Percentiles rank a stretch among this genome's conserved stretches.
Evolutionary conservation across 169 alveolate genomes (phyloP).

Genomic region (Babesia ovis): DNA sequence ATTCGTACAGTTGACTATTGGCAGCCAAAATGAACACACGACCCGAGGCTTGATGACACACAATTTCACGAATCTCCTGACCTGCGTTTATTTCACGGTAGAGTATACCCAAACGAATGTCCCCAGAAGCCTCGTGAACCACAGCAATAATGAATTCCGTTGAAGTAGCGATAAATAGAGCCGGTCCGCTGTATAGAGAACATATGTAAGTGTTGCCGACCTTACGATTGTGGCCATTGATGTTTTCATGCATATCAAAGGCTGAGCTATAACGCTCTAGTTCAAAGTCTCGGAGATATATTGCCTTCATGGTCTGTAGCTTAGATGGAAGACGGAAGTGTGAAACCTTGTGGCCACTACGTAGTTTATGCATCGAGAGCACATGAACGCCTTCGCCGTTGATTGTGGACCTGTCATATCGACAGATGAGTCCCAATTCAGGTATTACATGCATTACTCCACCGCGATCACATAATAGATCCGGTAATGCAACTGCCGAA

Average conservation of each 20-base stretch:
- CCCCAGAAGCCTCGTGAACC: slow-evolving; percentile 4
- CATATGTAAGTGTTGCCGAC: slow-evolving; percentile 4
- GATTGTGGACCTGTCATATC: background rate
- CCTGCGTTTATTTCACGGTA: slow-evolving; percentile 41
- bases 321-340: slow-evolving; percentile 41
- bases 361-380: slow-evolving; percentile 34
- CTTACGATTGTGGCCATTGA: background rate
- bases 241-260: background rate
- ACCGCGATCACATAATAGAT: slow-evolving; percentile 1
- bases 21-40: slow-evolving; percentile 42
- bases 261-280: slow-evolving; percentile 35
- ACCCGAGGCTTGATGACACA: slow-evolving; percentile 47
- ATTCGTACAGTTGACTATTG: slow-evolving; percentile 53
- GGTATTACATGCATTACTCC: slow-evolving; percentile 1
- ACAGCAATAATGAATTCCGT: slow-evolving; percentile 46
- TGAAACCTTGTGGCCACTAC: slow-evolving; percentile 12
- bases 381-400: slow-evolving; percentile 11
- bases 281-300: slow-evolving; percentile 54
- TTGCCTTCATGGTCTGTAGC: slow-evolving; percentile 23
- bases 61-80: slow-evolving; percentile 10
- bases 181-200: slow-evolving; percentile 45
- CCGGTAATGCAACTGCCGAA: slow-evolving; percentile 37
- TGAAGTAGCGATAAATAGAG: slow-evolving; percentile 48
- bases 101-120: slow-evolving; percentile 13
- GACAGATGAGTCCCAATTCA: slow-evolving; percentile 15